Evolutionary conservation across 2,329 filamentous ascomycete species (phyloP).

Genomic region (Eurotiales sp.): DNA sequence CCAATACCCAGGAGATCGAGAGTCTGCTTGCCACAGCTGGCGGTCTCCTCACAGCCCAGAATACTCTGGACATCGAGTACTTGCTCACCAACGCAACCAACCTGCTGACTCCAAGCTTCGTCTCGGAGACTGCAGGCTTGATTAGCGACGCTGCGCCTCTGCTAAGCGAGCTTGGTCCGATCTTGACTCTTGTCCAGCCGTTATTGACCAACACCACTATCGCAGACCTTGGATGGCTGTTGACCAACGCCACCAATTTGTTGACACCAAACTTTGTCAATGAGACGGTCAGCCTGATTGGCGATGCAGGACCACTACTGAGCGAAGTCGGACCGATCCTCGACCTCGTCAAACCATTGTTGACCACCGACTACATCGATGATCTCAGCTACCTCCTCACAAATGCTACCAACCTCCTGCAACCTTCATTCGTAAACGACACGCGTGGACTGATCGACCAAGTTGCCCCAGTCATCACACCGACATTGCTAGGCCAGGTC

Average conservation of each 20-base stretch:
- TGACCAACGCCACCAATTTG: constrained; percentile 20
- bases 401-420: constrained; percentile 23
- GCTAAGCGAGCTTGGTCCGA: constrained; percentile 2
- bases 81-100: constrained; percentile 19
- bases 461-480: constrained; percentile 25
- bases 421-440: constrained; percentile 24
- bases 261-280: constrained; percentile 25
- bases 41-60: constrained; percentile 19
- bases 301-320: constrained; percentile 11
- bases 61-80: constrained; percentile 9
- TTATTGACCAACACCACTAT: constrained; percentile 22
- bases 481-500: constrained; percentile 23
- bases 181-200: constrained; percentile 9
- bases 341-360: constrained; percentile 8
- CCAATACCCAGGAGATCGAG: constrained; percentile 21
- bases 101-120: constrained; percentile 24
- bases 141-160: constrained; percentile 13
- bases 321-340: constrained; percentile 4
- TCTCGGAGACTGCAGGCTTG: constrained; percentile 22
- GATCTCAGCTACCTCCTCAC: constrained; percentile 12
- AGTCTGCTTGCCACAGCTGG: constrained; percentile 20
- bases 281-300: constrained; percentile 21
- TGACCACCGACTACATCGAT: constrained; percentile 10
- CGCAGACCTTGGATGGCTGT: constrained; percentile 10
- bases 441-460: constrained; percentile 20